These are phyloP conservation scores for Hortaea sp. DNA, from an alignment of 2,329 filamentous ascomycete genomes.

Conservation along the genomic window DNA sequence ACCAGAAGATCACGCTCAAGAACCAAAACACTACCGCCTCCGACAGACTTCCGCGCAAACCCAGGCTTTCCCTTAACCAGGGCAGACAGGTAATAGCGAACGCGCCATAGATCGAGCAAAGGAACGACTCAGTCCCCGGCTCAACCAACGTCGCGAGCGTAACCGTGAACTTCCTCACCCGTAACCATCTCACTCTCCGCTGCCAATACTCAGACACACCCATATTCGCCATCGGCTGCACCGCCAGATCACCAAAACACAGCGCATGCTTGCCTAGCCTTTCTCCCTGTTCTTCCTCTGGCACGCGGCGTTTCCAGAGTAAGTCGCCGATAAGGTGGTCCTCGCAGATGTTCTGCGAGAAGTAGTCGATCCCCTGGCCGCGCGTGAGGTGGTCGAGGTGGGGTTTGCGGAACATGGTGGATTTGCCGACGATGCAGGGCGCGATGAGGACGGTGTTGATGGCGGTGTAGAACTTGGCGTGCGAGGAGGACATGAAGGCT, in stretches of 20 bases:
- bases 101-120: constrained; percentile 72
- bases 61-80: constrained; percentile 44
- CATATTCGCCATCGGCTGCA: constrained; percentile 83
- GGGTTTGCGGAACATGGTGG: constrained; percentile 93
- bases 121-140: constrained; percentile 77
- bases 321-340: constrained; percentile 92
- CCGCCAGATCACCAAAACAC: constrained; percentile 72
- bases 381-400: constrained; percentile 68
- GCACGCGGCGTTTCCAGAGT: constrained; percentile 62
- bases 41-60: constrained; percentile 55
- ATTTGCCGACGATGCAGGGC: constrained; percentile 92
- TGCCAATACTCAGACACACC: constrained; percentile 66
- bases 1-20: constrained; percentile 58
- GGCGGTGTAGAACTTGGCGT: constrained; percentile 95
- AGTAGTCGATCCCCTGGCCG: constrained; percentile 72
- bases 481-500: constrained; percentile 83
- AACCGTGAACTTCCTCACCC: constrained; percentile 91
- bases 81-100: constrained; percentile 69
- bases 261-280: constrained; percentile 68
- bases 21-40: constrained; percentile 59
- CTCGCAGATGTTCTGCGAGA: constrained; percentile 94
- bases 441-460: constrained; percentile 90
- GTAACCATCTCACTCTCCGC: constrained; percentile 77
- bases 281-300: constrained; percentile 24
- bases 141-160: constrained; percentile 81